phyloP scores from a whole-genome alignment of 805 yeast species.

The Wickerhamomyces queroliae region DNA sequence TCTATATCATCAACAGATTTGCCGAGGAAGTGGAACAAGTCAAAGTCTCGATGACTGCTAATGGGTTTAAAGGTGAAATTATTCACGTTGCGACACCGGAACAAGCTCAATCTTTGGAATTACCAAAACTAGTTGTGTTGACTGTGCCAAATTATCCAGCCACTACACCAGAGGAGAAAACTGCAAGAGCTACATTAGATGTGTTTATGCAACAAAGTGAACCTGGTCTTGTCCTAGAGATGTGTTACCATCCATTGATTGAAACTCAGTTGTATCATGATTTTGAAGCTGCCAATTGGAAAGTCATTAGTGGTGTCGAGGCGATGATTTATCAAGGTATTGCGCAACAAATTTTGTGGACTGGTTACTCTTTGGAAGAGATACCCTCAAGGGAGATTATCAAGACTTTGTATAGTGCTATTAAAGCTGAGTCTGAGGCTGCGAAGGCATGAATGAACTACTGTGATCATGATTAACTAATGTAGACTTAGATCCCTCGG shows the following conservation, averaged over 20 bases:
- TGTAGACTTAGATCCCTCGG: no score
- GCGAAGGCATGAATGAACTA: no score
- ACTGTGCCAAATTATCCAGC: conserved; percentile 21
- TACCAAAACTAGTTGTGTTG: conserved; percentile 15
- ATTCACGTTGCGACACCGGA: conserved; percentile 18
- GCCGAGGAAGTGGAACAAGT: conserved; percentile 16
- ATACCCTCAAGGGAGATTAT: conserved; percentile 14
- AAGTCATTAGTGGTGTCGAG: conserved; percentile 21
- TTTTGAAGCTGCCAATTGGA: conserved; percentile 12
- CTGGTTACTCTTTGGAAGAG: conserved; percentile 14
- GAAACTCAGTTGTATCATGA: conserved; percentile 15
- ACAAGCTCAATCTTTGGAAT: conserved; percentile 11
- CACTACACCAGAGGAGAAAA: conserved; percentile 9
- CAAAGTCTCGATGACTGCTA: conserved; percentile 11
- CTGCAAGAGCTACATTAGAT: conserved; percentile 19
- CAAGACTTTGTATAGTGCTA: conserved; percentile 3
- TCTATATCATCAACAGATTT: conserved; percentile 20
- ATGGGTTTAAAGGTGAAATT: conserved; percentile 21
- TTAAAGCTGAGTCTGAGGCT: conserved; percentile 1
- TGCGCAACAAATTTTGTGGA: conserved; percentile 21
- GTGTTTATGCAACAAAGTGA: conserved; percentile 10
- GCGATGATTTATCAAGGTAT: conserved; percentile 23
- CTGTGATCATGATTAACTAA: no score
- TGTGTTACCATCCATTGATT: conserved; percentile 22
- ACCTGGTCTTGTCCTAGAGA: conserved; percentile 20